Percentiles rank a stretch among this genome's conserved stretches.
Conservation (phyloP, 2,329 filamentous ascomycete genomes). For the Verticillium isaacii region DNA sequence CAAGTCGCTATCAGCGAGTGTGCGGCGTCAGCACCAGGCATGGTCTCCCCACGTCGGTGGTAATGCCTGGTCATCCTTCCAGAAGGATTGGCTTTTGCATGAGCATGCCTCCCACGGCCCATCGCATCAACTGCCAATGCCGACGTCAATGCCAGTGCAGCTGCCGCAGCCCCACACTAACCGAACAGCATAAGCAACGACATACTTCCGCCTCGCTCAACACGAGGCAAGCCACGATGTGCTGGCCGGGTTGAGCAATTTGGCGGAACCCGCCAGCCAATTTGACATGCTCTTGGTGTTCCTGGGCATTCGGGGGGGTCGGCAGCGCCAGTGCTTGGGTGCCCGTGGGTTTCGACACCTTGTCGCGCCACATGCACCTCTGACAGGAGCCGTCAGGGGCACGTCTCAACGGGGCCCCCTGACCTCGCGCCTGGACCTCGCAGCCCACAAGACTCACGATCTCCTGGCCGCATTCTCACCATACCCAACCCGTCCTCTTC, state of each 20-base stretch:
- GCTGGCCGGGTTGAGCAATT: not conserved
- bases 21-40: not conserved
- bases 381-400: constrained; percentile 22
- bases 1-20: not conserved
- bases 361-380: constrained; percentile 10
- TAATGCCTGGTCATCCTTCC: not conserved
- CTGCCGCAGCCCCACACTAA: no score
- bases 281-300: not conserved
- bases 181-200: not conserved
- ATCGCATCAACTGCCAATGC: no score
- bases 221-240: not conserved
- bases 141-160: no score
- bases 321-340: not conserved
- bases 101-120: not conserved
- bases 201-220: not conserved
- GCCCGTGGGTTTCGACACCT: not conserved
- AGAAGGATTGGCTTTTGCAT: not conserved
- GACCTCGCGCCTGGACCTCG: not conserved
- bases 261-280: not conserved
- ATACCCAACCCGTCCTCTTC: not conserved
- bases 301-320: not conserved
- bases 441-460: not conserved
- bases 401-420: constrained; percentile 20
- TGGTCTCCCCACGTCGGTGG: not conserved
- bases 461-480: not conserved